Conservation (phyloP, 2,329 filamentous ascomycete species). For the Cadophora malorum region DNA sequence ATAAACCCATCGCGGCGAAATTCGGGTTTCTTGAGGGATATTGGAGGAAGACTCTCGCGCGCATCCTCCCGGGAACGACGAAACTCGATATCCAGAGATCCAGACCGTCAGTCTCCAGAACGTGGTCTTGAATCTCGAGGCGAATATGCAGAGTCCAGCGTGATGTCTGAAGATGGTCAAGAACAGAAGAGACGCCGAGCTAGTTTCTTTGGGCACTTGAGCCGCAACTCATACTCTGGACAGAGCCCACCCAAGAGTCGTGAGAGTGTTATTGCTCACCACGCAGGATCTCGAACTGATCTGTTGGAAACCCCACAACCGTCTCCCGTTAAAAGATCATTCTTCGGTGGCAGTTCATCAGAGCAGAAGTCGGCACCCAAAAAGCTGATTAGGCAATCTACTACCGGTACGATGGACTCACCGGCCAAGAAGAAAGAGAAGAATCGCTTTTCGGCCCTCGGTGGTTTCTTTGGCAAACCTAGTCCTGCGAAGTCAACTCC, state of each 20-base stretch:
- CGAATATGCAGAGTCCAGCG: conserved; percentile 51
- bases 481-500: conserved; percentile 20
- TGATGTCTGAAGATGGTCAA: conserved; percentile 49
- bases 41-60: conserved; percentile 52
- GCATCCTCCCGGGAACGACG: conserved; percentile 40
- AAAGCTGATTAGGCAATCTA: conserved; percentile 37
- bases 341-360: conserved; percentile 44
- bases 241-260: conserved; percentile 41
- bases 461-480: conserved; percentile 39
- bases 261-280: conserved; percentile 44
- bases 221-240: conserved; percentile 36
- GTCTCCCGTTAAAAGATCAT: conserved; percentile 46
- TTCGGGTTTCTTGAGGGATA: conserved; percentile 58
- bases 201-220: conserved; percentile 48
- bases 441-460: conserved; percentile 53
- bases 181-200: conserved; percentile 50
- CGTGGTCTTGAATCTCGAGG: conserved; percentile 31
- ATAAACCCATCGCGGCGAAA: conserved; percentile 40
- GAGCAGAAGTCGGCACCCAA: conserved; percentile 42
- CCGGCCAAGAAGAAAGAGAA: conserved; percentile 44
- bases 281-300: conserved; percentile 42
- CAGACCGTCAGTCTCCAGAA: conserved; percentile 22
- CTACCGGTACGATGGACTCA: conserved; percentile 26
- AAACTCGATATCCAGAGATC: conserved; percentile 33
- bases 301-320: conserved; percentile 34